phyloP scores from a whole-genome alignment of 2,329 filamentous ascomycete genomes.

The Exophiala lecanii-corni region DNA sequence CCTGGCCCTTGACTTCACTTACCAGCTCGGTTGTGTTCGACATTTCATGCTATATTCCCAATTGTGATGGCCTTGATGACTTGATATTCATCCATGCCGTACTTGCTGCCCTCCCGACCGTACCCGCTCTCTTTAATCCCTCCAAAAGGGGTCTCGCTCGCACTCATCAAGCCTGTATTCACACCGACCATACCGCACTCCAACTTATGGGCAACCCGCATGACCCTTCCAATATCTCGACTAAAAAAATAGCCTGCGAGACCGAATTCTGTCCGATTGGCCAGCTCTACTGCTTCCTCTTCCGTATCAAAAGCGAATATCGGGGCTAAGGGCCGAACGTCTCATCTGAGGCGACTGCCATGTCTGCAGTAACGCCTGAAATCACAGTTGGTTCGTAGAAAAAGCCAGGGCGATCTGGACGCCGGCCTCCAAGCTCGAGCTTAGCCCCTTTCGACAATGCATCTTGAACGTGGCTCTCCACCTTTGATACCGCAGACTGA shows the following conservation, averaged over 20 bases:
- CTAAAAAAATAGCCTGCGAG: constrained; percentile 35
- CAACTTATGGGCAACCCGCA: constrained; percentile 56
- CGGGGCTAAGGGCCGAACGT: constrained; percentile 31
- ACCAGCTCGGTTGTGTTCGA: too few relatives aligned
- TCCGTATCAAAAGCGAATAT: constrained; percentile 58
- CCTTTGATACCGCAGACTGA: constrained; percentile 17
- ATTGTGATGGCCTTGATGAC: constrained; percentile 64
- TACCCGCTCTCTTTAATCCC: constrained; percentile 32
- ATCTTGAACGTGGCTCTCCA: constrained; percentile 11
- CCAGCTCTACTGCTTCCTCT: constrained; percentile 29
- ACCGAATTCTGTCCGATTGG: constrained; percentile 32
- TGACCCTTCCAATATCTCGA: constrained; percentile 52
- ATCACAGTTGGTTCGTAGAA: constrained; percentile 18
- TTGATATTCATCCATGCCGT: constrained; percentile 64
- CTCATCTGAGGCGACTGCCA: constrained; percentile 25
- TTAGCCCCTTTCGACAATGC: constrained; percentile 22
- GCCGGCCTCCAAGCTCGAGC: constrained; percentile 22
- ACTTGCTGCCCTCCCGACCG: constrained; percentile 33
- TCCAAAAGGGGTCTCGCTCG: constrained; percentile 39
- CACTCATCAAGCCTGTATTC: constrained; percentile 48
- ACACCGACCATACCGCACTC: constrained; percentile 80
- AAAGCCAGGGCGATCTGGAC: constrained; percentile 32
- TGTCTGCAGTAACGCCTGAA: constrained; percentile 8
- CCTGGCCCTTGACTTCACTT: too few relatives aligned
- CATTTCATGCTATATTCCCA: constrained; percentile 42